phyloP scores from a whole-genome alignment of 1,139 yeast genomes.

The Protomyces inundatus region DNA sequence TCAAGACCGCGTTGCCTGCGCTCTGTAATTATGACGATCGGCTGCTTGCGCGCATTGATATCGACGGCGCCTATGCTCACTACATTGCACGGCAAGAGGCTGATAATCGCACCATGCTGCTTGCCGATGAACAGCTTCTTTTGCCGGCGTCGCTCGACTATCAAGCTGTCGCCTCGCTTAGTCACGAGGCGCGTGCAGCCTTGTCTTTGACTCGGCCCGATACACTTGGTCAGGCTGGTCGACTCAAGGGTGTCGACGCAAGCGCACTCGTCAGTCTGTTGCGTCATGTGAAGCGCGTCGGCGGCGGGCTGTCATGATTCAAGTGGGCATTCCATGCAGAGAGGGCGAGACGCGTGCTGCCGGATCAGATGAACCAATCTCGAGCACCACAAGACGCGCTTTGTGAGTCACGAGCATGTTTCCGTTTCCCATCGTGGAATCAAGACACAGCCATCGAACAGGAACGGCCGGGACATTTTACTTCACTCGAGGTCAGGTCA shows the following conservation, averaged over 20 bases:
- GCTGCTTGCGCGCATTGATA: constrained; percentile 54
- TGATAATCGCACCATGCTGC: constrained; percentile 67
- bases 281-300: constrained; percentile 11
- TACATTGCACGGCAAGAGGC: constrained; percentile 68
- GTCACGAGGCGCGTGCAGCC: constrained; percentile 67
- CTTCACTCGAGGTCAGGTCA: background rate
- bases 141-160: constrained; percentile 66
- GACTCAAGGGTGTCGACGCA: constrained; percentile 93
- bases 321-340: too few species aligned
- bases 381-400: constrained; percentile 13
- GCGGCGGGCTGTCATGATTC: background rate
- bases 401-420: background rate
- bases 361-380: constrained; percentile 4
- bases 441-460: too few species aligned
- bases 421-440: too few species aligned
- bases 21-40: background rate
- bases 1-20: constrained; percentile 27
- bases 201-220: constrained; percentile 74
- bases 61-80: constrained; percentile 79
- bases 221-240: constrained; percentile 89
- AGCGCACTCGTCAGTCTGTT: constrained; percentile 39
- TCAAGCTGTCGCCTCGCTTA: constrained; percentile 48
- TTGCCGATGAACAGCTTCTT: constrained; percentile 63
- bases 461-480: background rate
- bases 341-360: constrained; percentile 4